Conservation (phyloP, 768 basidiomycete genomes). For the Psilocybe cubensis region DNA sequence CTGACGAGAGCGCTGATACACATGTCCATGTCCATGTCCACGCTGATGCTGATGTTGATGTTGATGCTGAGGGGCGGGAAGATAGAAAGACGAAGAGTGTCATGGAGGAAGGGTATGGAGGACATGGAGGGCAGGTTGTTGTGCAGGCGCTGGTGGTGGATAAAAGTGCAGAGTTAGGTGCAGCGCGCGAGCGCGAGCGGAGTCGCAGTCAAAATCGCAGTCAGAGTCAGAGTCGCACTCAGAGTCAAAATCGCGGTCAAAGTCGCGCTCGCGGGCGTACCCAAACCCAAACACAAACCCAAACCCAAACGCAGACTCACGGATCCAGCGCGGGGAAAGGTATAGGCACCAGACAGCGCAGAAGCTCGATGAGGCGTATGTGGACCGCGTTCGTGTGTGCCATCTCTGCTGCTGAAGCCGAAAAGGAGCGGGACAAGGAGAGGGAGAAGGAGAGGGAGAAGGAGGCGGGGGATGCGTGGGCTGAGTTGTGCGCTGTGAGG, state of each 20-base stretch:
- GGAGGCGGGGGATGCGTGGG: neutral
- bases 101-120: neutral
- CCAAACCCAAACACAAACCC: neutral
- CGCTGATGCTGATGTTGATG: neutral
- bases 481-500: neutral
- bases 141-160: neutral
- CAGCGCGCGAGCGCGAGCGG: no score
- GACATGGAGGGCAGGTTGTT: neutral
- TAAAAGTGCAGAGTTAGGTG: no score
- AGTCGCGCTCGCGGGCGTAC: no score
- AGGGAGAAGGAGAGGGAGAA: no score
- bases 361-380: neutral
- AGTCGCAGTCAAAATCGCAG: neutral
- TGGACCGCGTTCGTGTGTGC: constrained; percentile 6
- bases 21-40: no score
- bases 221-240: neutral
- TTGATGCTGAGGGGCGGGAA: neutral
- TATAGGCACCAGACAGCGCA: neutral
- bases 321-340: neutral
- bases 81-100: neutral
- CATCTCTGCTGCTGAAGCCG: neutral
- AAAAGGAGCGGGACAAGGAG: neutral
- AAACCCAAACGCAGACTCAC: neutral
- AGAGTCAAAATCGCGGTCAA: neutral
- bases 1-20: no score